A percentile compares a stretch with the other conserved stretches of the same genome.
Conservation (phyloP, 805 yeast genomes). For the Komagataella pastoris region DNA sequence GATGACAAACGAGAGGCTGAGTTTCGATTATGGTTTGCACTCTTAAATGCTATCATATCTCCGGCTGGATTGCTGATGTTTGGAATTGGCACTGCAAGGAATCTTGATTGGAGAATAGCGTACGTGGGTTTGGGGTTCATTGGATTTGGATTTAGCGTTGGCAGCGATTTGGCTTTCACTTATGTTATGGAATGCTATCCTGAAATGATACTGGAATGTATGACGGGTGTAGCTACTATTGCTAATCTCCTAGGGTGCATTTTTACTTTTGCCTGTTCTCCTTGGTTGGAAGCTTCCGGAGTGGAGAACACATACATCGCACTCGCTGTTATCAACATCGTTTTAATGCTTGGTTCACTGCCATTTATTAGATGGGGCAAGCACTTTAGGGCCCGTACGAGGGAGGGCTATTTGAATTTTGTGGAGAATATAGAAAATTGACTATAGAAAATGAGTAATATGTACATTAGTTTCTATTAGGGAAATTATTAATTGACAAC, state of each 20-base stretch:
- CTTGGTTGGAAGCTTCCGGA: constrained; percentile 45
- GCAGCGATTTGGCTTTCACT: constrained; percentile 54
- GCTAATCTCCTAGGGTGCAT: constrained; percentile 51
- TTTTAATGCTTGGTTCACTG: constrained; percentile 35
- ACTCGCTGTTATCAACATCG: constrained; percentile 43
- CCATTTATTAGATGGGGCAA: constrained; percentile 53
- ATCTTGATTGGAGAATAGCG: constrained; percentile 35
- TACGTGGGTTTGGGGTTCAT: constrained; percentile 52
- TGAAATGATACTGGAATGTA: constrained; percentile 49
- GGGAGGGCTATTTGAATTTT: constrained; percentile 31
- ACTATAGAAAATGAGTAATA: constrained; percentile 22
- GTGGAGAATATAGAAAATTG: constrained; percentile 31
- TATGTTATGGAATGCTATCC: constrained; percentile 58
- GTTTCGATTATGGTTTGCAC: constrained; percentile 42
- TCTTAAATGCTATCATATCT: constrained; percentile 43
- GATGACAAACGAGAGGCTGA: constrained; percentile 54
- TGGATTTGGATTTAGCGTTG: constrained; percentile 56
- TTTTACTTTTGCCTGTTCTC: constrained; percentile 54
- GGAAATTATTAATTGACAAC: not conserved
- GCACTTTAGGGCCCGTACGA: constrained; percentile 39
- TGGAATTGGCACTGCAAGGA: constrained; percentile 48
- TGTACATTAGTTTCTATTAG: constrained; percentile 1
- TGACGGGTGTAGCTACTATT: constrained; percentile 53
- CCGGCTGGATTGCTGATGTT: constrained; percentile 51
- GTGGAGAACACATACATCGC: constrained; percentile 48